Evolutionary conservation across 345 rosid species (phyloP), one percentile per base, ranked within the genome.

Genomic region (Turnera subulata): DNA sequence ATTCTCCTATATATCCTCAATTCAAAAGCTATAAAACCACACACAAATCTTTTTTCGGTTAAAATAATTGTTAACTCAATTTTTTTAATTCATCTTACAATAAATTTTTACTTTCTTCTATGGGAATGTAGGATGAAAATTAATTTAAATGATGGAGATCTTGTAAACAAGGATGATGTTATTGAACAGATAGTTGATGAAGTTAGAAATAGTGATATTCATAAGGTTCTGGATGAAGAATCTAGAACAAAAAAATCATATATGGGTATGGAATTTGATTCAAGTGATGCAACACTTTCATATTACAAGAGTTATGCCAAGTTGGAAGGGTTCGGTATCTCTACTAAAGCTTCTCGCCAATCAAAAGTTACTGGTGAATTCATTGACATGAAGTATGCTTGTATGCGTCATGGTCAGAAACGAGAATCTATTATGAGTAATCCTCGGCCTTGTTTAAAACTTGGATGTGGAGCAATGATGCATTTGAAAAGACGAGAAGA

Each of bases 401-500:
- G 45, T 8, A 42, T 8, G 11, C 6, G 45, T 2, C 8, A 42
- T 11, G 2, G 45, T 6, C 6, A 4, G 6, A 42, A 42, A 11
- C 7, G 45, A 11, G 4, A 4, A 6, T 42, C 7, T n/a, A n/a
- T n/a, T n/a, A n/a, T n/a, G n/a, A n/a, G n/a, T 6, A 42, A 42
- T 42, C 45, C 45, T 6, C 45, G 45, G 2, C 45, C 45, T 42
- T 42, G 8, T 11, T 42, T 42, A 8, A 42, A 42, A 8, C 4
- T 42, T 2, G 45, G 7, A 42, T 42, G 45, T 42, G n/a, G n/a
- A n/a, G 45, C 6, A 8, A 8, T 8, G 6, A 42, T 42, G 45
- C 8, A 11, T 42, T 2, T 6, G 6, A 42, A 42, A 42, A 84
- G 80, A 66, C 79, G 80, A 55, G 58, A 43, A 50, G 85, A 84